These are phyloP conservation scores for Odontarrhena argentea DNA, from an alignment of 345 rosid species.

Conservation along the genomic window DNA sequence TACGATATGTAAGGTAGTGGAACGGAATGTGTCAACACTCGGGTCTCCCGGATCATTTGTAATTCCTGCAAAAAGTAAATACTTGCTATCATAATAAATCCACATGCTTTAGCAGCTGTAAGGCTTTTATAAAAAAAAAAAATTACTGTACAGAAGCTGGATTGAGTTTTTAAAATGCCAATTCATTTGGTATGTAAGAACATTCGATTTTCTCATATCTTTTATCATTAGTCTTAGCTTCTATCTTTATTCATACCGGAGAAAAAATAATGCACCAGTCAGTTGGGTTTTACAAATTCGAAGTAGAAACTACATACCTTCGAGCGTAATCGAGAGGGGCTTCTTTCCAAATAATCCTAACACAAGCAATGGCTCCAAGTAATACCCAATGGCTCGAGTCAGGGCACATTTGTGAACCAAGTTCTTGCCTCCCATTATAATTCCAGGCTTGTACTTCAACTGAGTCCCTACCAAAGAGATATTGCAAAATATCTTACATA, in stretches of 20 bases:
- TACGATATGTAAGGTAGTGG: constrained; percentile 59
- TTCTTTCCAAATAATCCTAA: constrained; percentile 78
- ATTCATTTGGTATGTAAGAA: neutral
- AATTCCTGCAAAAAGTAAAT: constrained; percentile 56
- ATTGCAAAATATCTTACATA: neutral
- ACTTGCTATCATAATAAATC: constrained; percentile 15
- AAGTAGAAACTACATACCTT: constrained; percentile 48
- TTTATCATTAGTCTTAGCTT: neutral
- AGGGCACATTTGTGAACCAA: constrained; percentile 70
- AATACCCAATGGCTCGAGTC: constrained; percentile 82
- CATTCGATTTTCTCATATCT: neutral
- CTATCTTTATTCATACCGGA: neutral
- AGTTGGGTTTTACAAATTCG: neutral
- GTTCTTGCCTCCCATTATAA: constrained; percentile 75
- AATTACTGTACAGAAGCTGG: neutral
- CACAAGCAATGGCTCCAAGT: constrained; percentile 78
- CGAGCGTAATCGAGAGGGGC: constrained; percentile 62
- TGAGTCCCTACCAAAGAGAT: constrained; percentile 54
- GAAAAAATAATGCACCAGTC: neutral
- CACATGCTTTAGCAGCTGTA: neutral
- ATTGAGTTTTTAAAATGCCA: neutral
- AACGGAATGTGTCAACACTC: constrained; percentile 73
- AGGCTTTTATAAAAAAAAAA: neutral
- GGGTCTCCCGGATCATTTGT: constrained; percentile 85
- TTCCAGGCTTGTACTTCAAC: constrained; percentile 81